Evolutionary conservation across 1,284 basidiomycete species (phyloP).

Genomic region (Sporisorium sorghi): DNA sequence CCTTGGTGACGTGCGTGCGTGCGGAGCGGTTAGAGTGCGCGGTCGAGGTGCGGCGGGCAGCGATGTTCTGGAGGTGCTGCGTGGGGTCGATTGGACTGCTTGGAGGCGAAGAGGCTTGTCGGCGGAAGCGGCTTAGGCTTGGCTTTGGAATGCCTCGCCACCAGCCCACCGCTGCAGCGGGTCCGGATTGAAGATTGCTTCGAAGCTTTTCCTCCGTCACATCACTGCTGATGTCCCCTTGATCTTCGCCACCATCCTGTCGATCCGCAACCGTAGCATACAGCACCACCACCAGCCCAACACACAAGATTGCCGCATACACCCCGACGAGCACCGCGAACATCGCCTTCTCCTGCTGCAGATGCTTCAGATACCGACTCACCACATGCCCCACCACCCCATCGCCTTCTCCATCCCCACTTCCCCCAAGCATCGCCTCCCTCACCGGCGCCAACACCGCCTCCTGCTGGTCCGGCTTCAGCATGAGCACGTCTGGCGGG

Average conservation of each 20-base stretch:
- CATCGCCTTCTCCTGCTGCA: slow-evolving; percentile 84
- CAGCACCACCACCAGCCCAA: slow-evolving; percentile 76
- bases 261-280: slow-evolving; percentile 63
- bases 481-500: slow-evolving; percentile 79
- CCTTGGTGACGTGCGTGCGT: slow-evolving; percentile 20
- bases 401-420: slow-evolving; percentile 71
- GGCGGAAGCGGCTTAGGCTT: neutral
- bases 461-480: slow-evolving; percentile 78
- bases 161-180: neutral
- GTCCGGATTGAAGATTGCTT: neutral
- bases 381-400: slow-evolving; percentile 82
- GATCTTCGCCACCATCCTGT: neutral
- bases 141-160: neutral
- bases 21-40: slow-evolving; percentile 13
- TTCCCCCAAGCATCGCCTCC: slow-evolving; percentile 21
- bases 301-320: slow-evolving; percentile 81
- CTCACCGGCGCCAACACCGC: slow-evolving; percentile 73
- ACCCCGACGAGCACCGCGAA: slow-evolving; percentile 83
- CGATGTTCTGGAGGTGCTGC: no score
- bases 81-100: neutral
- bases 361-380: slow-evolving; percentile 77
- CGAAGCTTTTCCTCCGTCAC: slow-evolving; percentile 15
- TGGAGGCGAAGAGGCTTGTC: neutral
- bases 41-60: neutral
- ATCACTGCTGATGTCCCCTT: neutral